Evolutionary conservation across 1,139 yeast genomes (phyloP), one percentile per base, ranked within the genome.

Genomic region (Lodderomyces metapsilosis): DNA sequence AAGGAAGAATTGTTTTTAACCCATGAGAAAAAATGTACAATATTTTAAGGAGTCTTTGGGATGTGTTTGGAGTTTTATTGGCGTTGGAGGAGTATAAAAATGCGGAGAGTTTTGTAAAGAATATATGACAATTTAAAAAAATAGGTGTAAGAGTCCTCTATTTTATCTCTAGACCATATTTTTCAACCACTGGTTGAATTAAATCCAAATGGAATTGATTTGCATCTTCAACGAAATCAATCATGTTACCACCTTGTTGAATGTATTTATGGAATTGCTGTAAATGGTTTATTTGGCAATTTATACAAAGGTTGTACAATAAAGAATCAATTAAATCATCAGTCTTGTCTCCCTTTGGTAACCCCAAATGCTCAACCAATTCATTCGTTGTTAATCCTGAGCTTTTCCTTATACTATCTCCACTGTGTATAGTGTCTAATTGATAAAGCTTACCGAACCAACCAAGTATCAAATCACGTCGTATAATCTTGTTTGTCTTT

Each of bases 311-410:
- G 40, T 59, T 64, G 45, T 71, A 71, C 28, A 71, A 49, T 13
- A 67, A 53, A 16, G 71, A 59, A 47, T 71, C 76, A 11, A 68
- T 54, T 49, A 71, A 59, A 51, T 71, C 76, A 49, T 71, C 76
- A 12, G 62, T 44, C 48, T 71, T 61, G n/a, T 55, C 54, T 5
- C 47, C 45, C 17, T 45, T 37, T 12, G 43, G 34, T 15, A 49
- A 23, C 2, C 35, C 38, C 17, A 49, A 37, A 38, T 38, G 52
- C 17, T 37, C 42, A 36, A 53, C 50, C 35, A 50, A 39, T 34
- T 21, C 30, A 22, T 13, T 25, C 34, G 47, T 49, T 25, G 24
- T 16, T 40, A 25, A 28, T 41, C 16, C 30, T 5, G 5, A 5
- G 12, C 16, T 25, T 25, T 25, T 12, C n/a, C n/a, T n/a, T n/a